Evolutionary conservation across 176 grass and related monocot species (phyloP), one percentile per base, ranked within the genome.

Genomic region (Otatea glauca): DNA sequence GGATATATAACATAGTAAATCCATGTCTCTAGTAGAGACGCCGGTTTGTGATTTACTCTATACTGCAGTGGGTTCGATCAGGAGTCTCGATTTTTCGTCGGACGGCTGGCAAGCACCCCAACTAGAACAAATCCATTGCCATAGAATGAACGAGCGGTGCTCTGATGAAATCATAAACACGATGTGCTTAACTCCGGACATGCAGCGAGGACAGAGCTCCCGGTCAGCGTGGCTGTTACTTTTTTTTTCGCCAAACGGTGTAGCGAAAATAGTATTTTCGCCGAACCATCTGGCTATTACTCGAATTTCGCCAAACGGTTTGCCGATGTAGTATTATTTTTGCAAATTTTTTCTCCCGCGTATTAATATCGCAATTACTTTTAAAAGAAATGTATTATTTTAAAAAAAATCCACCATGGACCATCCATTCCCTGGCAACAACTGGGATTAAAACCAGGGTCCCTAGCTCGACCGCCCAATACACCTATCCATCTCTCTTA

Each of bases 391-490:
- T n/a, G n/a, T n/a, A n/a, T n/a, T n/a, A n/a, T n/a, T n/a, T n/a
- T n/a, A n/a, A n/a, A n/a, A n/a, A n/a, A n/a, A n/a, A n/a, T n/a
- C n/a, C n/a, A n/a, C n/a, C 66, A 15, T 74, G 81, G 81, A 78
- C 65, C 86, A 74, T 55, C 56, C 6, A 15, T 35, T 17, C 16
- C 51, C 45, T 39, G 63, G 77, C 73, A 77, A 58, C 62, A 59
- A 69, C 67, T 21, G 25, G 55, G 42, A 70, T 72, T 83, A 39
- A 64, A 32, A 65, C 60, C 47, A 39, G 38, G 58, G 81, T 48
- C 74, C 70, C 63, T 54, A 67, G 51, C 76, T 44, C 27, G 72
- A 83, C 86, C 72, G 86, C 9, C 86, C 79, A 88, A 50, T 16
- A 1, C 62, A 17, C 32, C 9, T 7, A 10, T 12, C 82, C 16